Base-by-base conservation (phyloP, 805 yeast species). In the Blastobotrys americana region DNA sequence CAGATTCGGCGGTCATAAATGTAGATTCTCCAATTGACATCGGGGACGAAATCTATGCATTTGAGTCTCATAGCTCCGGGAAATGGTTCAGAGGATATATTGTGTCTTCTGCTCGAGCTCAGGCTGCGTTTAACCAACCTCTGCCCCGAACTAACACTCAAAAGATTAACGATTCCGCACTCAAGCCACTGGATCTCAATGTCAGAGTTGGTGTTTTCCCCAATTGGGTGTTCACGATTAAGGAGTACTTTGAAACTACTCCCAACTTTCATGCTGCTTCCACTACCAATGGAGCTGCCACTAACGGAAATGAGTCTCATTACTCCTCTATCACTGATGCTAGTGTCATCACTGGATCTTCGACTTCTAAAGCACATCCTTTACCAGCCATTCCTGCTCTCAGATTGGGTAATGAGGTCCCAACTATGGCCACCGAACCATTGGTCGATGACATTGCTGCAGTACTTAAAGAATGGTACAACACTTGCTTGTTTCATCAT, bases 21-120 rank as follows among this genome's bases (percentile, higher is more conserved):
- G 18, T 51, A 67, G 51, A 61, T 56, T 22, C 47, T 58, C 16
- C 60, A 65, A 2, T 60, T 10, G 35, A 47, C 60, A 23, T 65
- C 17, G 95, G 95, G 28, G 94, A 85, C 61, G 85, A 81, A 50
- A 78, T 83, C 25, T 84, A 74, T 59, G 67, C 84, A 16, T 83
- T 85, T 57, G 95, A 86, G 58, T 66, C 73, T 39, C 69, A 74
- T 61, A 61, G 66, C 34, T 45, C 58, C 23, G 70, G 70, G 17
- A 73, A 73, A 49, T 87, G 95, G 95, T 86, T 80, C 19, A 71
- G 95, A 54, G 95, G 88, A 9, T 86, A 87, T 60, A 70, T 77
- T 3, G 66, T 82, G 28, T 67, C 81, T 33, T 73, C 78, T 47
- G 89, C 94, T 6, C 33, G 43, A 15, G 53, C 57, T 33, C 56